Percentiles rank a stretch among this genome's conserved stretches.
Evolutionary conservation across 352 stramenopile species (phyloP).

Genomic region (Pythium aristosporum): DNA sequence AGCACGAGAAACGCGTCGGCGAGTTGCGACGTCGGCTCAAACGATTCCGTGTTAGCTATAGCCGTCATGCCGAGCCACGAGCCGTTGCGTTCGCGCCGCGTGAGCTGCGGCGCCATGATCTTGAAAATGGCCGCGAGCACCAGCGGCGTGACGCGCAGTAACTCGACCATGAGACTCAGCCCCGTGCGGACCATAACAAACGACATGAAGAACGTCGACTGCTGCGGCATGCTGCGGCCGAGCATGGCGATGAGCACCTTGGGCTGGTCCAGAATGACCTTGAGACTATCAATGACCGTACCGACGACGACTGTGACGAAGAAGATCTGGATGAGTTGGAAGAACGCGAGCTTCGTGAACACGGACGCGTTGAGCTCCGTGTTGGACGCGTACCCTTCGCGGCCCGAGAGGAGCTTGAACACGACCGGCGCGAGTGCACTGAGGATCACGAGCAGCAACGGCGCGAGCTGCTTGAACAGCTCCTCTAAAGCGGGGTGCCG

Average conservation of each 20-base stretch:
- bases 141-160: constrained; percentile 60
- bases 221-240: constrained; percentile 69
- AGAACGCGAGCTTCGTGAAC: constrained; percentile 80
- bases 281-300: constrained; percentile 71
- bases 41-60: constrained; percentile 48
- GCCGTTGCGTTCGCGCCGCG: constrained; percentile 48
- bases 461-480: constrained; percentile 70
- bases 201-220: constrained; percentile 86
- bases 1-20: constrained; percentile 69
- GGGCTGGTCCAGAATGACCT: constrained; percentile 69
- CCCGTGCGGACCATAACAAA: constrained; percentile 76
- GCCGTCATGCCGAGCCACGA: constrained; percentile 56
- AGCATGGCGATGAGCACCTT: constrained; percentile 72
- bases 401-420: constrained; percentile 59
- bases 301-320: constrained; percentile 78
- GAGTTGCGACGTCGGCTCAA: constrained; percentile 58
- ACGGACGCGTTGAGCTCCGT: constrained; percentile 60
- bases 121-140: constrained; percentile 47
- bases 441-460: constrained; percentile 57
- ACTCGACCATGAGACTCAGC: constrained; percentile 54
- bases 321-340: constrained; percentile 84
- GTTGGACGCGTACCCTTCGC: constrained; percentile 69
- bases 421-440: constrained; percentile 62
- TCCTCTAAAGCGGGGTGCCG: constrained; percentile 58
- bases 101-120: constrained; percentile 62